Percentiles rank a stretch among this genome's conserved stretches.
phyloP scores from a whole-genome alignment of 208 protist species.

The Leptomonas seymouri region DNA sequence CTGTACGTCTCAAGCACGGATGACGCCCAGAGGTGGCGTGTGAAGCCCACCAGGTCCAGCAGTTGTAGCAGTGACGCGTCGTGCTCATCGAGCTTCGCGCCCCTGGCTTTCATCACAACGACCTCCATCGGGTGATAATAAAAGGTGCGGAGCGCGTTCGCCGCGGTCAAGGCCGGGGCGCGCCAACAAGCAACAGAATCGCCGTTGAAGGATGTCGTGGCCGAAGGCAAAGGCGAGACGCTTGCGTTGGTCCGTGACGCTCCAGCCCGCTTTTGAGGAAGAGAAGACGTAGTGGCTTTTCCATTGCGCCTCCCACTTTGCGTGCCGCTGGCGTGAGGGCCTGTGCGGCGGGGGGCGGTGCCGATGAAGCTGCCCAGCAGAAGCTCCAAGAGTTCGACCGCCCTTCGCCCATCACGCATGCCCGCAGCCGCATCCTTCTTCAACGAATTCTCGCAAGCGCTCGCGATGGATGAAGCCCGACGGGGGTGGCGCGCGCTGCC shows the following conservation, averaged over 20 bases:
- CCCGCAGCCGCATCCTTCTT: not conserved
- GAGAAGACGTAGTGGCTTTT: no score
- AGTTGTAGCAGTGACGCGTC: conserved; percentile 23
- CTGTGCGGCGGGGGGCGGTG: not conserved
- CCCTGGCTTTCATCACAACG: not conserved
- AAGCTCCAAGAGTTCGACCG: not conserved
- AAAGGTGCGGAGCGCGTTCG: not conserved
- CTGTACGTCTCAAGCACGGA: not conserved
- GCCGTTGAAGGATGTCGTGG: not conserved
- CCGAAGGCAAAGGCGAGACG: not conserved
- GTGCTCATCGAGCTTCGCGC: not conserved
- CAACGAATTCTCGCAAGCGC: not conserved
- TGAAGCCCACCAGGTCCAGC: conserved; percentile 48
- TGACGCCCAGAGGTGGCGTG: conserved; percentile 30
- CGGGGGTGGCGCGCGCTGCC: not conserved
- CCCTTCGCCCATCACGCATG: not conserved
- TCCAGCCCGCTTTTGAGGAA: no score
- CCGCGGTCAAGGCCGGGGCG: not conserved
- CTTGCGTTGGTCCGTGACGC: no score
- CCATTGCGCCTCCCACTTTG: not conserved
- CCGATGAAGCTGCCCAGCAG: not conserved
- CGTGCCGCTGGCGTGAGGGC: not conserved
- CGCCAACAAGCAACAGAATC: not conserved
- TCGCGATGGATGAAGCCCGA: not conserved
- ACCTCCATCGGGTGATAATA: conserved; percentile 1